A percentile compares a stretch with the other conserved stretches of the same genome.
Conservation (phyloP, 2,329 filamentous ascomycete genomes). For the Beauveria sp. region DNA sequence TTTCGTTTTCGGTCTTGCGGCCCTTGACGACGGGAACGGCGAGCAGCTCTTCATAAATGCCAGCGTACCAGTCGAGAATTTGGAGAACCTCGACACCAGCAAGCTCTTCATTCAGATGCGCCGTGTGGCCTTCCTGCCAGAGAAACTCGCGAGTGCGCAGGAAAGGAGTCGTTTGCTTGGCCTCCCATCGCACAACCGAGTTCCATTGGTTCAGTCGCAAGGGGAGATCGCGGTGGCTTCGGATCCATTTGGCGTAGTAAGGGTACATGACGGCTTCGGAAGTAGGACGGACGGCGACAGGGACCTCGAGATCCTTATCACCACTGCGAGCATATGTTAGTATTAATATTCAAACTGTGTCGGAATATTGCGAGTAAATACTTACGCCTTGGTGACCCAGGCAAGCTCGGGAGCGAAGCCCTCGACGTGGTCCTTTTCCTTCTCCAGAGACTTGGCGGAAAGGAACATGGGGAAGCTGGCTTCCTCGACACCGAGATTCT, state of each 20-base stretch:
- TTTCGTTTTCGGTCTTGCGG: slow-evolving; percentile 93
- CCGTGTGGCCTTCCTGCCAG: slow-evolving; percentile 94
- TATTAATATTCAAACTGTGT: background rate
- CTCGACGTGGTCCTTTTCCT: slow-evolving; percentile 94
- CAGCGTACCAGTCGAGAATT: slow-evolving; percentile 88
- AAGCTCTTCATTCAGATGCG: slow-evolving; percentile 75
- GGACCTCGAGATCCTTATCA: slow-evolving; percentile 83
- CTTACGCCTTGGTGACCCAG: slow-evolving; percentile 78
- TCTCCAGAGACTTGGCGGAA: slow-evolving; percentile 76
- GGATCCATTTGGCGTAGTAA: slow-evolving; percentile 95
- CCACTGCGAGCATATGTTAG: slow-evolving; percentile 46
- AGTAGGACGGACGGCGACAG: slow-evolving; percentile 59
- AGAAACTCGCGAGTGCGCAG: slow-evolving; percentile 89
- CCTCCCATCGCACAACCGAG: slow-evolving; percentile 87
- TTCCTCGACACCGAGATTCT: slow-evolving; percentile 87
- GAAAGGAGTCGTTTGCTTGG: slow-evolving; percentile 85
- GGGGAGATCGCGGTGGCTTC: slow-evolving; percentile 89
- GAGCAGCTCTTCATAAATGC: slow-evolving; percentile 86
- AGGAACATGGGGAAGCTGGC: slow-evolving; percentile 96
- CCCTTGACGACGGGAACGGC: slow-evolving; percentile 93
- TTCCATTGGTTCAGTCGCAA: slow-evolving; percentile 98
- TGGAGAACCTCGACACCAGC: slow-evolving; percentile 82
- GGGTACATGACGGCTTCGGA: slow-evolving; percentile 85
- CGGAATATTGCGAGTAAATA: slow-evolving; percentile 13
- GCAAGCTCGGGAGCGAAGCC: slow-evolving; percentile 93